These are phyloP conservation scores for Kurtzmaniella natalensis DNA, from an alignment of 1,139 yeast genomes.

Conservation along the genomic window DNA sequence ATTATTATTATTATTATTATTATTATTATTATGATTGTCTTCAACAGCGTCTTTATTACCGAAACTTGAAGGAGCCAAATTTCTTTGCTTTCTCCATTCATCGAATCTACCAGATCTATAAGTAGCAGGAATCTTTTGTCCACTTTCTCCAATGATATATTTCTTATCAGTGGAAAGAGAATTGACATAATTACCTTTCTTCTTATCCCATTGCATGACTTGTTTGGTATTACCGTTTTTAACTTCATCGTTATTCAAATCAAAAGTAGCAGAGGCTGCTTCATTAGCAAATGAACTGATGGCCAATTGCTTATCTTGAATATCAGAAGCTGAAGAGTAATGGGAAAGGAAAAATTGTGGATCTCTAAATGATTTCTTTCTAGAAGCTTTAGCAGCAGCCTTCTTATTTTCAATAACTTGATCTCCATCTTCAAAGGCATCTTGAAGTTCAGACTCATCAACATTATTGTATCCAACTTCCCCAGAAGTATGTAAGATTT, in stretches of 20 bases:
- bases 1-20: too few relatives aligned
- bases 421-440: slow-evolving; percentile 64
- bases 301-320: slow-evolving; percentile 80
- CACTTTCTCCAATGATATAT: slow-evolving; percentile 91
- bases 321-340: slow-evolving; percentile 75
- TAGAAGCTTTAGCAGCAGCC: slow-evolving; percentile 23
- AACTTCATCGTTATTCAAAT: slow-evolving; percentile 76
- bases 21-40: slow-evolving; percentile 18
- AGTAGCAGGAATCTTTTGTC: slow-evolving; percentile 89
- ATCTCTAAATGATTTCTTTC: slow-evolving; percentile 60
- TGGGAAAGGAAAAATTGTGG: slow-evolving; percentile 85
- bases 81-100: slow-evolving; percentile 79
- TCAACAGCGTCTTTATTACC: slow-evolving; percentile 49
- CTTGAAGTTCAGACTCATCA: slow-evolving; percentile 47
- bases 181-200: slow-evolving; percentile 87
- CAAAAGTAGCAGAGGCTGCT: slow-evolving; percentile 82
- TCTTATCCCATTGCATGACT: slow-evolving; percentile 88
- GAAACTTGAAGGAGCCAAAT: slow-evolving; percentile 45
- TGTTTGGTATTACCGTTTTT: slow-evolving; percentile 55
- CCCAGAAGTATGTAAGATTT: slow-evolving; percentile 49
- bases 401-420: slow-evolving; percentile 31
- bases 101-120: slow-evolving; percentile 89
- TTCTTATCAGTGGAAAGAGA: slow-evolving; percentile 76
- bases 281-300: slow-evolving; percentile 73
- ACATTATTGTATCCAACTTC: slow-evolving; percentile 53